Conservation (phyloP, 2,329 filamentous ascomycete genomes). For the Hypoxylon sp. region DNA sequence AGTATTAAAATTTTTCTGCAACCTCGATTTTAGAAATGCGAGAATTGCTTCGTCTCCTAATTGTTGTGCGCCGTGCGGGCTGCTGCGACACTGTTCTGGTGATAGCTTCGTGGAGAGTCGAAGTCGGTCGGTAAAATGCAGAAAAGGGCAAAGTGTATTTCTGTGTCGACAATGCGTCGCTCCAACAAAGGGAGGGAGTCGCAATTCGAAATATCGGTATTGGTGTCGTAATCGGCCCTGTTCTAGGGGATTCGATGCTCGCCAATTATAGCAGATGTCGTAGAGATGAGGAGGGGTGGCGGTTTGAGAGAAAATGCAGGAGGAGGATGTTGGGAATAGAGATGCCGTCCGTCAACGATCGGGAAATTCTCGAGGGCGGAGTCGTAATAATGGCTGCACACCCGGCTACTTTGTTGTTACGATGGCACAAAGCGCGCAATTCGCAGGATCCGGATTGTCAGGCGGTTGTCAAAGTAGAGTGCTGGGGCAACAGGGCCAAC, state of each 20-base stretch:
- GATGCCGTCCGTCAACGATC: conserved; percentile 40
- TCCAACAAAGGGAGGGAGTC: conserved; percentile 23
- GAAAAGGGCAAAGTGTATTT: conserved; percentile 29
- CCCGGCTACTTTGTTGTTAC: conserved; percentile 37
- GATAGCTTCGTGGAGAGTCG: conserved; percentile 43
- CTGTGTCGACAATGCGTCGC: conserved; percentile 41
- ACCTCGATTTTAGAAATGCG: conserved; percentile 43
- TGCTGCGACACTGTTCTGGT: conserved; percentile 44
- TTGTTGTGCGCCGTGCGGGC: conserved; percentile 49
- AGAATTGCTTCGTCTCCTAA: conserved; percentile 52
- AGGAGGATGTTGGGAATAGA: conserved; percentile 32
- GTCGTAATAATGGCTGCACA: conserved; percentile 41
- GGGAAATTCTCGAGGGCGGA: conserved; percentile 33
- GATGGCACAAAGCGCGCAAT: conserved; percentile 46
- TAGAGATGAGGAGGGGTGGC: conserved; percentile 34
- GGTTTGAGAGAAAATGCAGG: conserved; percentile 28
- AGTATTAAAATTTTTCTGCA: conserved; percentile 41
- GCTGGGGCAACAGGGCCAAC: conserved; percentile 41
- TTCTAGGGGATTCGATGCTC: conserved; percentile 44
- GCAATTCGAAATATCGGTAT: conserved; percentile 41
- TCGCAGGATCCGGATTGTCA: conserved; percentile 32
- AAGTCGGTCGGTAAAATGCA: conserved; percentile 34
- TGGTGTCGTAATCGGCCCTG: conserved; percentile 44
- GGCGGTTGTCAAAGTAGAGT: conserved; percentile 31
- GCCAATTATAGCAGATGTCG: conserved; percentile 43